Percentiles rank a stretch among this genome's conserved stretches.
Conservation (phyloP, 2,329 filamentous ascomycete species). For the Arthrocladium fulminans region DNA sequence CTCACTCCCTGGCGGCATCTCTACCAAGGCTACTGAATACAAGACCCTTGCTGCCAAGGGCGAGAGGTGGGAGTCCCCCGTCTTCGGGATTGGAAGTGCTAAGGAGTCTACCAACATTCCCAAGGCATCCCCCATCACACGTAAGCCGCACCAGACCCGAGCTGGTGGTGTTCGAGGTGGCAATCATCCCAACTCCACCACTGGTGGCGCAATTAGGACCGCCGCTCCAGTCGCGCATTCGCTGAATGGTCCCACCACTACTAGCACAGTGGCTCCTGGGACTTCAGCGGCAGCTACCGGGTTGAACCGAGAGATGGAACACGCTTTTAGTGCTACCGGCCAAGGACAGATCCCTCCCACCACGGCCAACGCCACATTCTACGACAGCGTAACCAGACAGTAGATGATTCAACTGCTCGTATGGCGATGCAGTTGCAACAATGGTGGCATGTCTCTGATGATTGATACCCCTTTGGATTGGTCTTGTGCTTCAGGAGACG, state of each 20-base stretch:
- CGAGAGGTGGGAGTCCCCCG: slow-evolving; percentile 85
- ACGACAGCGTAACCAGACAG: slow-evolving; percentile 18
- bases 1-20: slow-evolving; percentile 76
- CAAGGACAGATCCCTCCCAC: slow-evolving; percentile 9
- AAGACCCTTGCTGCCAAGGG: slow-evolving; percentile 79
- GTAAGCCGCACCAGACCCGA: slow-evolving; percentile 49
- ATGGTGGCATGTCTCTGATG: slow-evolving; percentile 6
- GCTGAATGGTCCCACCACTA: slow-evolving; percentile 15
- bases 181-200: slow-evolving; percentile 17
- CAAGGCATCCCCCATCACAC: slow-evolving; percentile 41
- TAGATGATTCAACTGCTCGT: neutral
- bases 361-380: slow-evolving; percentile 17
- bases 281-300: neutral
- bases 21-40: slow-evolving; percentile 89
- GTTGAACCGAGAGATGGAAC: slow-evolving; percentile 20
- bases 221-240: neutral
- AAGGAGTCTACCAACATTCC: slow-evolving; percentile 65
- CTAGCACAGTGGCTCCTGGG: neutral
- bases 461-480: slow-evolving; percentile 9
- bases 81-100: slow-evolving; percentile 80
- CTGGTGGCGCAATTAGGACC: neutral
- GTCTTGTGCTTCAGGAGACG: slow-evolving; percentile 5
- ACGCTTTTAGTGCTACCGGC: slow-evolving; percentile 15
- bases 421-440: neutral
- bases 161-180: slow-evolving; percentile 28